Conservation (phyloP, 805 yeast species). For the Tetrapisispora namnaoensis region DNA sequence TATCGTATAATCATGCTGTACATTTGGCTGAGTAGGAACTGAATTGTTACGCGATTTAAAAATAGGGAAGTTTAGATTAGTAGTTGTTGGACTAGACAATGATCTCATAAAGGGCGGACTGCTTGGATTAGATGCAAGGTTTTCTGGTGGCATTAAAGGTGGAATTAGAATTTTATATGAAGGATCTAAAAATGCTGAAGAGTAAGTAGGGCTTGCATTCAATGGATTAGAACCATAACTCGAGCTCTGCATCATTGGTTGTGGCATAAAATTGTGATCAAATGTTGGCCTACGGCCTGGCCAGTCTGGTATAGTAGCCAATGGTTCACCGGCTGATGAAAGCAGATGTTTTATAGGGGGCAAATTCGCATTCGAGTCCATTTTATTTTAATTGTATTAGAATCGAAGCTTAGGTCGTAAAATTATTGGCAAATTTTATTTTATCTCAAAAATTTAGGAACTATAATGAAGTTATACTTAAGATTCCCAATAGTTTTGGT, state of each 20-base stretch:
- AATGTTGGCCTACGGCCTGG: neutral
- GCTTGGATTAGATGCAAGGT: neutral
- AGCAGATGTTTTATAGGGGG: neutral
- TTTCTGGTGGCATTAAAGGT: neutral
- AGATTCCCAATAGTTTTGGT: too few species aligned
- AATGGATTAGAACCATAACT: neutral
- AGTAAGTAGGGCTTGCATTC: neutral
- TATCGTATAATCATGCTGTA: neutral
- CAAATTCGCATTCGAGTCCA: neutral
- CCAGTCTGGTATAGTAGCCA: neutral
- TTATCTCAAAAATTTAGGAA: too few species aligned
- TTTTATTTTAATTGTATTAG: neutral
- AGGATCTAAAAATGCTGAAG: neutral
- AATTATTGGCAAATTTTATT: too few species aligned
- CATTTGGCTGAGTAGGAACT: neutral
- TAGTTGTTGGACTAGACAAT: neutral
- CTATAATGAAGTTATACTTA: too few species aligned
- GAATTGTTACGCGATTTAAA: neutral
- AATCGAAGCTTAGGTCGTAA: too few species aligned
- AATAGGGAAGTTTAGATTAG: neutral
- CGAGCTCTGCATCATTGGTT: neutral
- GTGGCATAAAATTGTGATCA: neutral
- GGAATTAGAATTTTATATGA: neutral
- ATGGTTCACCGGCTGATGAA: neutral
- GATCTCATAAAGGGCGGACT: neutral